Evolutionary conservation across 345 rosid species (phyloP).

Genomic region (Linum tenue): DNA sequence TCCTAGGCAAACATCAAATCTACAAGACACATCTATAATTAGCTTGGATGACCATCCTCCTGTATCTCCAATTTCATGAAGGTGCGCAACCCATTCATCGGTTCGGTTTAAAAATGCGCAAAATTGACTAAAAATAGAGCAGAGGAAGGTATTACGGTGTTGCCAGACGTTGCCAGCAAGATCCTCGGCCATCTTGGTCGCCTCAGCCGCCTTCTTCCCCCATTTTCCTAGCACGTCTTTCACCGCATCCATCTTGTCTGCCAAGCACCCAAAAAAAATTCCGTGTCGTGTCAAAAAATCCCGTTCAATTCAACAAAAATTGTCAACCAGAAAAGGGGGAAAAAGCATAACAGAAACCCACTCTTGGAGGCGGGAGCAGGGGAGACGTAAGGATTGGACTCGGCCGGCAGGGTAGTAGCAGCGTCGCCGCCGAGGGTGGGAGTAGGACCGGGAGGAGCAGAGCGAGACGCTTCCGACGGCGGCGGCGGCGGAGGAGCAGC

Average conservation of each 20-base stretch:
- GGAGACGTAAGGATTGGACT: slow-evolving; percentile 74
- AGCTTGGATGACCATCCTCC: not conserved
- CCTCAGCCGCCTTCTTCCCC: slow-evolving; percentile 89
- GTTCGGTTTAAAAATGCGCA: too few relatives aligned
- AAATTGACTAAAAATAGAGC: not conserved
- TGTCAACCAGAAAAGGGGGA: not conserved
- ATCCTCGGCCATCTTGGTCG: slow-evolving; percentile 83
- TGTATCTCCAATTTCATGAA: slow-evolving; percentile 13
- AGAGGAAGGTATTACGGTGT: not conserved
- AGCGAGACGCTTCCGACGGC: not conserved
- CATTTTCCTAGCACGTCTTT: slow-evolving; percentile 74
- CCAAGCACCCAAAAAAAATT: slow-evolving; percentile 1
- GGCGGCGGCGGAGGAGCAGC: slow-evolving; percentile 30
- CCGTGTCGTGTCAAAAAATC: too few relatives aligned
- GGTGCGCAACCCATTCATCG: not conserved
- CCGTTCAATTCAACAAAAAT: not conserved
- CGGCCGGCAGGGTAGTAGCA: slow-evolving; percentile 77
- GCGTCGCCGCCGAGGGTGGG: slow-evolving; percentile 32
- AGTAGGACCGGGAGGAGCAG: slow-evolving; percentile 19
- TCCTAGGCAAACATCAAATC: too few relatives aligned
- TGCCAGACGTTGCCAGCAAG: slow-evolving; percentile 12
- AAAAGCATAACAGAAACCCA: slow-evolving; percentile 11
- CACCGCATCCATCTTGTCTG: slow-evolving; percentile 74
- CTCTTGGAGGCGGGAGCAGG: slow-evolving; percentile 53
- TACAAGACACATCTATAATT: too few relatives aligned